Percentiles rank a stretch among this genome's conserved stretches.
phyloP scores from a whole-genome alignment of 345 rosid species.

The Moringa oleifera region DNA sequence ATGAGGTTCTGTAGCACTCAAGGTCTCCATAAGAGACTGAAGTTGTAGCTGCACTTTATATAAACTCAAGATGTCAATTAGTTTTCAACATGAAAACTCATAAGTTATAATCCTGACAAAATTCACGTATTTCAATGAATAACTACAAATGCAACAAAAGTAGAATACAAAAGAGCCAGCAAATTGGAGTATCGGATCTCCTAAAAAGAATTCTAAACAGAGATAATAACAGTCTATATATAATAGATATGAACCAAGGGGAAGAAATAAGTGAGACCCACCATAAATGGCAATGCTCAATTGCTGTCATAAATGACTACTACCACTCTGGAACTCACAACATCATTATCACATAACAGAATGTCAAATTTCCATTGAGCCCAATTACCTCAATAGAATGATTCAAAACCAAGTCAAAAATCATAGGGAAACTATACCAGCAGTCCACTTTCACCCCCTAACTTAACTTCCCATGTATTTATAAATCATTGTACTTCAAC shows the following conservation, averaged over 20 bases:
- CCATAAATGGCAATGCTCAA: no score
- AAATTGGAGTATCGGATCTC: no score
- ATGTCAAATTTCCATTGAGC: background rate
- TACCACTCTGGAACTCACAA: no score
- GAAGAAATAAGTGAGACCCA: no score
- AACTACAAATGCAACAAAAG: background rate
- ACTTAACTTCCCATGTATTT: background rate
- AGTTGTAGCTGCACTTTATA: conserved; percentile 82
- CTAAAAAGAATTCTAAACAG: no score
- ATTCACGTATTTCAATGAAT: background rate
- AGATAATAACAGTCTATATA: no score
- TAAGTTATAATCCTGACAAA: background rate
- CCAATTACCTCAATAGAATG: background rate
- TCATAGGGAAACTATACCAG: background rate
- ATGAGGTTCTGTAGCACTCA: conserved; percentile 88
- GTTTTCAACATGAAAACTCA: background rate
- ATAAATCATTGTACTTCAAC: background rate
- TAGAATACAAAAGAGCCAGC: background rate
- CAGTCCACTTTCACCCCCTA: background rate
- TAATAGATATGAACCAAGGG: no score
- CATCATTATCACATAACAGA: background rate
- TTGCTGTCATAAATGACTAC: no score
- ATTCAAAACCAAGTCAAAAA: background rate
- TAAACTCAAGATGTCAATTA: background rate
- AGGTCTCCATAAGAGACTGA: conserved; percentile 93